These are phyloP conservation scores for Metarhizium anisopliae DNA, from an alignment of 2,329 filamentous ascomycete species.

Conservation along the genomic window DNA sequence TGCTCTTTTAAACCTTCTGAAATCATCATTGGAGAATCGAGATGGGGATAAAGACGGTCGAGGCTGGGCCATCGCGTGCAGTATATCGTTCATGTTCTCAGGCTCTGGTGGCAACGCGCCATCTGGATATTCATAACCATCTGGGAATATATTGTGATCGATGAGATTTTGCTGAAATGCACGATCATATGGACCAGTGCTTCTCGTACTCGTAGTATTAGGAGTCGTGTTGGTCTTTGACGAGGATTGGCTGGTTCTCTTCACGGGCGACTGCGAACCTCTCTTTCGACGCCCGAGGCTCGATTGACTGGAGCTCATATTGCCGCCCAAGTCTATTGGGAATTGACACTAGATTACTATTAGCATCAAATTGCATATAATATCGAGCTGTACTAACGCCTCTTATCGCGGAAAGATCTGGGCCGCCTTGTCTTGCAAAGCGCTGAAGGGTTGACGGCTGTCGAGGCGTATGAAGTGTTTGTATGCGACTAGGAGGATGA, in stretches of 20 bases:
- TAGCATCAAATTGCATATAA: background rate
- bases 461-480: background rate
- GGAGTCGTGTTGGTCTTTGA: background rate
- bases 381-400: background rate
- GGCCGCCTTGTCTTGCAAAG: background rate
- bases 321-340: background rate
- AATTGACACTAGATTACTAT: background rate
- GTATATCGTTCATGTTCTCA: constrained; percentile 1
- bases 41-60: background rate
- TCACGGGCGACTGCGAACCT: constrained; percentile 11
- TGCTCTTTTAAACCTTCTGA: background rate
- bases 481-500: background rate
- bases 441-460: background rate
- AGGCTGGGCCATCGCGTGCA: constrained; percentile 4
- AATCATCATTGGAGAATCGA: background rate
- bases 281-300: background rate
- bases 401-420: background rate
- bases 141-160: constrained; percentile 11
- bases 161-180: constrained; percentile 13
- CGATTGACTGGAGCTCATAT: background rate
- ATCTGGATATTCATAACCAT: constrained; percentile 10
- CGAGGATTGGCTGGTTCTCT: background rate
- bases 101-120: constrained; percentile 8
- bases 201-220: constrained; percentile 8
- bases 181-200: constrained; percentile 12